Base-by-base conservation (phyloP, 2,329 filamentous ascomycete species). In the Trichoderma atrobrunneum region DNA sequence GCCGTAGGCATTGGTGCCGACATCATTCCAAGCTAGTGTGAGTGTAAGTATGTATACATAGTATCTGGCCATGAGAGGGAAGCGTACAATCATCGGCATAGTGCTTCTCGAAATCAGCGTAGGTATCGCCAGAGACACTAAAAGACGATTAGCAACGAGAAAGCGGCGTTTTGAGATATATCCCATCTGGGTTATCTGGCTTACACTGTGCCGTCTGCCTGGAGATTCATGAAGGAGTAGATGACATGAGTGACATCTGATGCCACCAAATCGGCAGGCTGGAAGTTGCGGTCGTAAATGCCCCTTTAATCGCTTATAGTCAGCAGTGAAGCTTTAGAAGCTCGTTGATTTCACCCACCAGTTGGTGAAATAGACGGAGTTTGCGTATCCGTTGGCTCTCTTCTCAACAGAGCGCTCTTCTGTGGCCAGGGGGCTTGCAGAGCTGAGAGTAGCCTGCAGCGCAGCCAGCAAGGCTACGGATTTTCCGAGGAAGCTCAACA, bases 211-310 rank as follows among this genome's bases (percentile, higher is more conserved):
- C 94, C 94, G 68, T 91, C 88, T 0, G 87, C 79, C 10, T 85
- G 84, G 21, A 97, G 81, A 78, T 97, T 95, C 77, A 93, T 92
- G 81, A 97, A 97, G 2, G 94, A 87, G 77, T 89, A 97, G 2
- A 97, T 85, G 2, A 97, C 85, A 76, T 96, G 93, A 0, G 92
- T 95, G 66, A 97, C 83, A 74, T 93, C 85, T 2, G 88, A 85
- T 2, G 86, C 88, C 0, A 91, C 91, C 10, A 97, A 85, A 75
- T 93, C 85, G 66, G 91, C 87, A 0, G 93, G 91, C 71, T 92
- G 87, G 79, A 92, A 93, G 75, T 92, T 89, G 66, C 93, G 88
- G 28, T 84, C 92, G 78, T 97, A 96, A 71, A 94, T 93, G 56
- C 88, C 91, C 92, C 86, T 87, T 24, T 2, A 21, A 56, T 61